Percentiles rank a stretch among this genome's conserved stretches.
These are phyloP conservation scores for Phytophthora macrochlamydospora DNA, from an alignment of 352 stramenopile species.

Conservation along the genomic window DNA sequence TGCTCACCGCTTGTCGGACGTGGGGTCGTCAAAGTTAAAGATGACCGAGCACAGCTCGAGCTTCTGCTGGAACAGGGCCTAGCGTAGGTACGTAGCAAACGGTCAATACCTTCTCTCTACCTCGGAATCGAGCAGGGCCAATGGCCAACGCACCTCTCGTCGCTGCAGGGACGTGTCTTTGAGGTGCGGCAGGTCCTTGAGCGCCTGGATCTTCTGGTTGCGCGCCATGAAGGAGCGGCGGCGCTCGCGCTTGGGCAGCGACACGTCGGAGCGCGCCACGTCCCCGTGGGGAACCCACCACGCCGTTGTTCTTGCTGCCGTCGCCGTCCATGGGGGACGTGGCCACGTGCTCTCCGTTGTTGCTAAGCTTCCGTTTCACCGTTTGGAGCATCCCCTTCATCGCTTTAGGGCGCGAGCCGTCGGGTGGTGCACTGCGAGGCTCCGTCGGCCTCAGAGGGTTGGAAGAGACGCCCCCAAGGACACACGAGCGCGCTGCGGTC, in stretches of 20 bases:
- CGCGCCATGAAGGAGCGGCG: conserved; percentile 82
- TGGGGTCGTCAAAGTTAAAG: conserved; percentile 97
- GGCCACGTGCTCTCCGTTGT: conserved; percentile 72
- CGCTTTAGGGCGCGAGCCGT: conserved; percentile 27
- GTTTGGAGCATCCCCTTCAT: conserved; percentile 93
- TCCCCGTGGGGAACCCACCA: conserved; percentile 60
- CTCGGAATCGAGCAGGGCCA: conserved; percentile 86
- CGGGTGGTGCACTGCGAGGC: too few species aligned
- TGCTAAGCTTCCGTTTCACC: conserved; percentile 89
- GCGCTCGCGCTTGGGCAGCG: conserved; percentile 80
- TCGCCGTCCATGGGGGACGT: conserved; percentile 70
- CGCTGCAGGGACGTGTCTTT: conserved; percentile 88
- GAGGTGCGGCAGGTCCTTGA: conserved; percentile 85
- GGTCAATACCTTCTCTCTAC: too few species aligned
- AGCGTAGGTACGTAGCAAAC: neutral
- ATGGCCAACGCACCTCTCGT: conserved; percentile 31
- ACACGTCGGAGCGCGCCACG: conserved; percentile 82
- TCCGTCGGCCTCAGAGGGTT: too few species aligned
- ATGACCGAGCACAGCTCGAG: conserved; percentile 96
- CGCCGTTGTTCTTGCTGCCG: conserved; percentile 30
- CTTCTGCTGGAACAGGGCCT: conserved; percentile 97
- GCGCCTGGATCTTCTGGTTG: conserved; percentile 87
- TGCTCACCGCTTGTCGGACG: conserved; percentile 89
- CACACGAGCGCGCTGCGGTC: conserved; percentile 11
- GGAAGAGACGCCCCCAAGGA: too few species aligned